phyloP scores from a whole-genome alignment of 1,284 basidiomycete genomes.

The Cutaneotrichosporon spelunceum region DNA sequence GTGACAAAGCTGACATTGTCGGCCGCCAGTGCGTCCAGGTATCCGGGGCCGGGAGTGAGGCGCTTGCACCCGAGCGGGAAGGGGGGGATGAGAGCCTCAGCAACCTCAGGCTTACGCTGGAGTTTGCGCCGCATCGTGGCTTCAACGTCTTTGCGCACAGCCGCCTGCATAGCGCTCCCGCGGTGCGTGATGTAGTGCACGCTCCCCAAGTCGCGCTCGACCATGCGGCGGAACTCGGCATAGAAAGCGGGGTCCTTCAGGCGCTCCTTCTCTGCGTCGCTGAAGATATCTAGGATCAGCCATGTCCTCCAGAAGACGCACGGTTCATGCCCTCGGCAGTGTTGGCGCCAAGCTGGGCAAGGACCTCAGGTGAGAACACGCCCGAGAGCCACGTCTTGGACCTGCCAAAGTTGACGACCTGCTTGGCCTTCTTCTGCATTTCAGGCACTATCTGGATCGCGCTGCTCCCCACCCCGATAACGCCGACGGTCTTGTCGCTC shows the following conservation, averaged over 20 bases:
- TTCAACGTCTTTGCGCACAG: conserved; percentile 9
- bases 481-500: conserved; percentile 19
- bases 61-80: conserved; percentile 41
- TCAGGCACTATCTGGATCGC: conserved; percentile 30
- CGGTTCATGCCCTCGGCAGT: conserved; percentile 12
- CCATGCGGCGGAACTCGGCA: conserved; percentile 31
- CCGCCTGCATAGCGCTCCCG: conserved; percentile 10
- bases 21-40: conserved; percentile 41
- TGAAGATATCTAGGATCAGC: conserved; percentile 25
- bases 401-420: conserved; percentile 19
- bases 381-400: conserved; percentile 31
- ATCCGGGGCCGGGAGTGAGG: conserved; percentile 45
- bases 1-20: conserved; percentile 35
- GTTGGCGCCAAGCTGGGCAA: conserved; percentile 16
- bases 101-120: conserved; percentile 27
- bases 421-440: conserved; percentile 23
- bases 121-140: conserved; percentile 25
- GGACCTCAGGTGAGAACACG: conserved; percentile 26
- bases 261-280: conserved; percentile 30
- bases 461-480: conserved; percentile 25
- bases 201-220: conserved; percentile 35
- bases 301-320: not conserved
- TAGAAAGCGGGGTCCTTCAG: conserved; percentile 25
- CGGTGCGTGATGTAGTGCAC: conserved; percentile 32
- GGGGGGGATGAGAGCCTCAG: conserved; percentile 26